Percentiles rank a stretch among this genome's conserved stretches.
Conservation (phyloP, 345 rosid genomes). For the Carallia pectinifolia region DNA sequence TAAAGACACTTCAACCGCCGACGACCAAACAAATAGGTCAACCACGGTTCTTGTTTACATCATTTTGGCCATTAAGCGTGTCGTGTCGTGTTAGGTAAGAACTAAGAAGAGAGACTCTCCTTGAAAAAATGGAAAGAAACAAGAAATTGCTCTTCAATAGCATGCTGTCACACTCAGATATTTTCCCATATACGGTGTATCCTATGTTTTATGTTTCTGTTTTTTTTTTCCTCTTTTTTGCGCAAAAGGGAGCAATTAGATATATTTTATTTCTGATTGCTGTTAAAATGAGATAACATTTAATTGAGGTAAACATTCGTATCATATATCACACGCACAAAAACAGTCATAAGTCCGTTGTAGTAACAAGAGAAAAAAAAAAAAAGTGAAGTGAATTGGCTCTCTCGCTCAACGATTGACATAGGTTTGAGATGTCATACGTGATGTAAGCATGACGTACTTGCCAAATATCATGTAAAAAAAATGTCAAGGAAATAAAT, state of each 20-base stretch:
- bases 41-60: not conserved
- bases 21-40: slow-evolving; percentile 6
- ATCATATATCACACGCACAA: not conserved
- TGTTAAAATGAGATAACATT: too few relatives aligned
- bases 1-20: slow-evolving; percentile 19
- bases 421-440: slow-evolving; percentile 16
- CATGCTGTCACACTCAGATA: too few relatives aligned
- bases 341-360: too few relatives aligned
- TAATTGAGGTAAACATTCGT: too few relatives aligned
- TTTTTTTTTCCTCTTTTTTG: not conserved
- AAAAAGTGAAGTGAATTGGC: too few relatives aligned
- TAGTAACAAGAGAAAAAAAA: too few relatives aligned
- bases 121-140: too few relatives aligned
- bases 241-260: not conserved
- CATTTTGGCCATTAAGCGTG: not conserved
- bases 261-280: too few relatives aligned
- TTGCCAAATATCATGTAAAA: not conserved
- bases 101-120: not conserved
- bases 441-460: slow-evolving; percentile 26
- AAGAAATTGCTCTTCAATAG: too few relatives aligned
- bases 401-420: too few relatives aligned
- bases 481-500: not conserved
- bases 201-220: too few relatives aligned
- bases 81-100: slow-evolving; percentile 5
- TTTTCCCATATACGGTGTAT: too few relatives aligned